phyloP scores from a whole-genome alignment of 2,329 filamentous ascomycete species.

The Colletotrichum sp. region DNA sequence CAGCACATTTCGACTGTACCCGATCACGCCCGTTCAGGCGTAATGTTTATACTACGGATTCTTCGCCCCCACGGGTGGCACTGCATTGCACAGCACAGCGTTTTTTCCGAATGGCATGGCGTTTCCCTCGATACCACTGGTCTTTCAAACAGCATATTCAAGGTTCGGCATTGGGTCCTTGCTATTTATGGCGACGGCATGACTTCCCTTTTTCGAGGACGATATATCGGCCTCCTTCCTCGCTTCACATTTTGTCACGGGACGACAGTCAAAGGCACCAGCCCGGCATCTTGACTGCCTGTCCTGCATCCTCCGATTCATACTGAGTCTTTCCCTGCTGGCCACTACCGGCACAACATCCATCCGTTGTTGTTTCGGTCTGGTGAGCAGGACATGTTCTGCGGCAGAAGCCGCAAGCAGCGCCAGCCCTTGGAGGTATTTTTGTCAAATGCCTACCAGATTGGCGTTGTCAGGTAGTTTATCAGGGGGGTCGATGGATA shows the following conservation, averaged over 20 bases:
- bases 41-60: conserved; percentile 22
- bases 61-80: conserved; percentile 29
- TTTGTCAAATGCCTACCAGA: background rate
- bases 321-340: background rate
- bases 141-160: conserved; percentile 23
- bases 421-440: background rate
- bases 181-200: conserved; percentile 14
- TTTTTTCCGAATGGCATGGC: conserved; percentile 41
- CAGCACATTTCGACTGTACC: conserved; percentile 21
- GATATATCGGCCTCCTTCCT: background rate
- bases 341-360: background rate
- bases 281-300: background rate
- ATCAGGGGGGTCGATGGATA: background rate
- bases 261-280: background rate
- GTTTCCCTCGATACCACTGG: conserved; percentile 51
- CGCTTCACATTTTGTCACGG: background rate
- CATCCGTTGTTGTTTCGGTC: background rate
- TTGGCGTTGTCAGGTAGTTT: background rate
- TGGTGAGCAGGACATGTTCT: background rate
- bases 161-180: conserved; percentile 20
- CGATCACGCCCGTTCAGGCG: conserved; percentile 3
- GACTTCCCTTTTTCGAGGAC: background rate
- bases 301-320: background rate
- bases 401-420: background rate
- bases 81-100: conserved; percentile 48